These are phyloP conservation scores for Coniochaeta pulveracea DNA, from an alignment of 2,329 filamentous ascomycete genomes.

Conservation along the genomic window DNA sequence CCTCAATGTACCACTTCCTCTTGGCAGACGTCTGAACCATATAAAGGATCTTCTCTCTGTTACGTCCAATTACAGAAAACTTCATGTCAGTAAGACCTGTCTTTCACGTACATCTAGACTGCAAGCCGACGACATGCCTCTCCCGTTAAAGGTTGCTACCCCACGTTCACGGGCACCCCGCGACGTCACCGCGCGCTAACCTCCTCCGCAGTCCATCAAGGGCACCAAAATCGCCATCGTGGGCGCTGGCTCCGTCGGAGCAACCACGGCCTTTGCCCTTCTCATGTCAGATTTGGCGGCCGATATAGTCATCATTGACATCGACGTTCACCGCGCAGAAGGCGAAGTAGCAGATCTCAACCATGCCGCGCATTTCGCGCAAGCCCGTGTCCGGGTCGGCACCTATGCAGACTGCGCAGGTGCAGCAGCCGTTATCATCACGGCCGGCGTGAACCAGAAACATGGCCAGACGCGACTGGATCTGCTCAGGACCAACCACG, in stretches of 20 bases:
- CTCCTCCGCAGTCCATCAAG: slow-evolving; percentile 11
- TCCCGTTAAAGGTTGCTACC: too few relatives aligned
- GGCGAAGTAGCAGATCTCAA: slow-evolving; percentile 19
- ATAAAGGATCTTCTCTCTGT: too few relatives aligned
- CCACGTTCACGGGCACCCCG: too few relatives aligned
- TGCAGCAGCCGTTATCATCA: slow-evolving; percentile 19
- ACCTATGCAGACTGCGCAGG: slow-evolving; percentile 16
- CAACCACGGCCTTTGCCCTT: slow-evolving; percentile 19
- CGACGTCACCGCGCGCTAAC: too few relatives aligned
- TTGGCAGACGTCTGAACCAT: too few relatives aligned
- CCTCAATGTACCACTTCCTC: too few relatives aligned
- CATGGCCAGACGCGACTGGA: slow-evolving; percentile 20
- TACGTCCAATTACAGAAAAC: too few relatives aligned
- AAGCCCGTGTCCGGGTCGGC: slow-evolving; percentile 15
- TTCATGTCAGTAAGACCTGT: too few relatives aligned
- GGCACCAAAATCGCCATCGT: slow-evolving; percentile 16
- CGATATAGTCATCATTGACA: slow-evolving; percentile 20
- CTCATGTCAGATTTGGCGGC: slow-evolving; percentile 16
- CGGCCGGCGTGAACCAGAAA: slow-evolving; percentile 21
- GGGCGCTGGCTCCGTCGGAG: slow-evolving; percentile 18
- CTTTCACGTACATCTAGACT: too few relatives aligned
- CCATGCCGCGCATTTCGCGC: slow-evolving; percentile 18
- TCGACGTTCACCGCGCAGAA: slow-evolving; percentile 16
- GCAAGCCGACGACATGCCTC: too few relatives aligned
- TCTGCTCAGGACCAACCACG: slow-evolving; percentile 19